Base-by-base conservation (phyloP, 371 early-diverging fungal genomes). In the Umbelopsis sp. region DNA sequence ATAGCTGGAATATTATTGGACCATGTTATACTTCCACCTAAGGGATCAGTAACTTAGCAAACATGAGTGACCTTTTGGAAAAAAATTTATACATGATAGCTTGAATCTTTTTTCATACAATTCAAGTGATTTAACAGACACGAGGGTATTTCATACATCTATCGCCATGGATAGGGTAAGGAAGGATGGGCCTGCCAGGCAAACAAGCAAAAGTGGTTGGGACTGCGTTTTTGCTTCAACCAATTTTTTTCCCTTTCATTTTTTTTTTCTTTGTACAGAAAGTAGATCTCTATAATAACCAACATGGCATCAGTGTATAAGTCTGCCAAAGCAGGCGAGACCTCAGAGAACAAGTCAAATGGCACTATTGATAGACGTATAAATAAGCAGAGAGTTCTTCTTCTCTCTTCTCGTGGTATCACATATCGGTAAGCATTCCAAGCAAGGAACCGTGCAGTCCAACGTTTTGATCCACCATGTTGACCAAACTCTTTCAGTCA, bases 331-430 rank as follows among this genome's bases (percentile, higher is more conserved):
- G 41, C 41, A 41, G 57, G 35, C 14, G 35, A 57, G n/a, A 29
- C 10, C 16, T 3, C 32, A 18, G 57, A 57, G 14, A 57, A 57
- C 29, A 57, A 57, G 35, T 37, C 57, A 18, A 57, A 57, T 37
- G 57, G 57, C 29, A 18, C 35, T 18, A 38, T 57, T 16, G 84
- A 84, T 53, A 84, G 73, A 66, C 79, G 84, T 67, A 74, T 80
- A 24, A 93, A 96, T 80, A 95, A 93, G 78, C 96, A 98, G 77
- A 86, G 97, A 65, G 94, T 97, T 24, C 80, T 98, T 73, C 70
- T 96, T 68, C 83, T 97, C 48, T 91, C 93, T 63, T 94, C 96
- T 51, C 89, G 99, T 44, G 99, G 99, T 66, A 92, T 94, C 65
- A 94, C 87, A 63, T 89, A 78, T 66, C 87, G 95, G 94, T 96